Evolutionary conservation across 192 early-diverging fungal species (phyloP).

Genomic region (Coemansia interrupta): DNA sequence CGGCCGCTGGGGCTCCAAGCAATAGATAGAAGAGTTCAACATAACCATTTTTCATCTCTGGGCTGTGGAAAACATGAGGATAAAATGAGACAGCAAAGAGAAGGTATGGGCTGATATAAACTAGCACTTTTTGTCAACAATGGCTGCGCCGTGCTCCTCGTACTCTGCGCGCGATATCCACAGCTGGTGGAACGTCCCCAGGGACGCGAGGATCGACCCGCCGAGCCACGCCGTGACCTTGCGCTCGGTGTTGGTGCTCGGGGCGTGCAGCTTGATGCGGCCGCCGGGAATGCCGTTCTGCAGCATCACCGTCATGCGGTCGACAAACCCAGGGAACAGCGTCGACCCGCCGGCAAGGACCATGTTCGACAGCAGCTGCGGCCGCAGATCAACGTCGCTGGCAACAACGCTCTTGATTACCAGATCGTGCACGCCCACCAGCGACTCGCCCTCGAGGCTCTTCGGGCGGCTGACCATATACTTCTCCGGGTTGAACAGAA

Average conservation of each 20-base stretch:
- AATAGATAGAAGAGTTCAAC: too few species aligned
- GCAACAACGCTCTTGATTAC: conserved; percentile 65
- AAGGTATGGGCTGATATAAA: too few species aligned
- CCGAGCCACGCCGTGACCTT: conserved; percentile 96
- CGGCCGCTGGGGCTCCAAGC: conserved; percentile 28
- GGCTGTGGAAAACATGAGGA: too few species aligned
- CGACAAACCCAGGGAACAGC: conserved; percentile 80
- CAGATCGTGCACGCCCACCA: conserved; percentile 68
- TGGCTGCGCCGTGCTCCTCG: conserved; percentile 76
- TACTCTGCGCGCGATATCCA: conserved; percentile 98
- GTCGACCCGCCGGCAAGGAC: conserved; percentile 90
- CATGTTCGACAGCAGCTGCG: conserved; percentile 74
- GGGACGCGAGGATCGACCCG: conserved; percentile 88
- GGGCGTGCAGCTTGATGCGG: conserved; percentile 77
- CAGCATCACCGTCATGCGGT: conserved; percentile 60
- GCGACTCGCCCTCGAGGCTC: conserved; percentile 10
- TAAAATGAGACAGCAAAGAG: background rate
- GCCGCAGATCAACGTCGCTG: conserved; percentile 87
- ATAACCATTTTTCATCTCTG: too few species aligned
- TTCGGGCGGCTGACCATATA: conserved; percentile 50
- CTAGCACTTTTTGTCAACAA: conserved; percentile 85
- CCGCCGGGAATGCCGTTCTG: conserved; percentile 39
- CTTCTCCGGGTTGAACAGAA: conserved; percentile 75
- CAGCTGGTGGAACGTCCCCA: conserved; percentile 97
- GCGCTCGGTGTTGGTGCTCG: conserved; percentile 76